These are phyloP conservation scores for Suillus americanus DNA, from an alignment of 768 basidiomycete genomes.

Conservation along the genomic window DNA sequence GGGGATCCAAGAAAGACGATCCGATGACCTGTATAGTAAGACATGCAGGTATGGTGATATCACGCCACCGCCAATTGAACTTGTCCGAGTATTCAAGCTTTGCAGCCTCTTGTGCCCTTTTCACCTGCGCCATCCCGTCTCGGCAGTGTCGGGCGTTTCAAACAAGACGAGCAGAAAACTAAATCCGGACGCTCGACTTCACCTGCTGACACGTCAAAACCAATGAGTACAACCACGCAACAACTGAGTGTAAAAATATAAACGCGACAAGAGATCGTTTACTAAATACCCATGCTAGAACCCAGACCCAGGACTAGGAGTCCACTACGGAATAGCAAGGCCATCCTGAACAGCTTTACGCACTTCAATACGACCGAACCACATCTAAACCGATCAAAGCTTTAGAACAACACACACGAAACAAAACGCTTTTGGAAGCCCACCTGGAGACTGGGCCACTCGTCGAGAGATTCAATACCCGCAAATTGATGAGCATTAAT, in stretches of 20 bases:
- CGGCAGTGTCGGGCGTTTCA: background rate
- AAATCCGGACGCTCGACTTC: background rate
- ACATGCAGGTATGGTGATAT: background rate
- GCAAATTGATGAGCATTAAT: slow-evolving; percentile 29
- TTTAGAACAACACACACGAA: background rate
- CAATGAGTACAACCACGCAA: background rate
- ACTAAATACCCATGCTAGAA: background rate
- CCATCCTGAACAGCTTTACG: background rate
- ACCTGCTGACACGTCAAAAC: background rate
- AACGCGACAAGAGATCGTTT: background rate
- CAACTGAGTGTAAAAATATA: background rate
- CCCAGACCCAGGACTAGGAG: background rate
- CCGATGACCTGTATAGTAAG: background rate
- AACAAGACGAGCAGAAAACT: background rate
- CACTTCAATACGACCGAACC: background rate
- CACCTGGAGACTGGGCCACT: slow-evolving; percentile 40
- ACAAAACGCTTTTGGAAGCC: background rate
- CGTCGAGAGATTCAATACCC: slow-evolving; percentile 35
- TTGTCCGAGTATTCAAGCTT: background rate
- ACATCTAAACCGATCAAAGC: background rate
- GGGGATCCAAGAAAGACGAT: background rate
- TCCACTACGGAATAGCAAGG: background rate
- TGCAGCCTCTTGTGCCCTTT: background rate
- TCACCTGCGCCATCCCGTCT: background rate
- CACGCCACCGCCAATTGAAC: background rate